A percentile compares a stretch with the other conserved stretches of the same genome.
Conservation (phyloP, 768 basidiomycete genomes). For the Gyrodon lividus region DNA sequence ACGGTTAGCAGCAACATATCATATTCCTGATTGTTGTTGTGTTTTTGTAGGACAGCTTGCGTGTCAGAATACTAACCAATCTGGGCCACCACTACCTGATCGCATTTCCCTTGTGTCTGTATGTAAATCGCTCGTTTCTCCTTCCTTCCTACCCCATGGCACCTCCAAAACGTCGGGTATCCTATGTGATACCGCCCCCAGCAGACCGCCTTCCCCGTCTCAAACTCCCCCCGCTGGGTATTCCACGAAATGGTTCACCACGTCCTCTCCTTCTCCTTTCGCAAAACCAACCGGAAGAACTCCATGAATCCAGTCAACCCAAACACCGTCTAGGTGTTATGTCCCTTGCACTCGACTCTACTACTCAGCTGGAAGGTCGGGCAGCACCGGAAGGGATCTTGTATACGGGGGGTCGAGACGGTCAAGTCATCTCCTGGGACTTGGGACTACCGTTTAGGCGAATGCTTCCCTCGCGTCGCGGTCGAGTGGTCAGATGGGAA, state of each 20-base stretch:
- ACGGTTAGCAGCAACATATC: background rate
- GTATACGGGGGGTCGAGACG: slow-evolving; percentile 89
- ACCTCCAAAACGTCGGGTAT: slow-evolving; percentile 67
- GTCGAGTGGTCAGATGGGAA: slow-evolving; percentile 60
- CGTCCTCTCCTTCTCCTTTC: slow-evolving; percentile 63
- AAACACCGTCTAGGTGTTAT: slow-evolving; percentile 85
- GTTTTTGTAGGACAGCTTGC: background rate
- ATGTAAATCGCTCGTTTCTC: slow-evolving; percentile 18
- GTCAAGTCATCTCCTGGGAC: slow-evolving; percentile 87
- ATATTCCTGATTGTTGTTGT: background rate
- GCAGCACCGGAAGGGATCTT: slow-evolving; percentile 78
- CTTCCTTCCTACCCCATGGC: slow-evolving; percentile 27
- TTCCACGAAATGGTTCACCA: slow-evolving; percentile 62
- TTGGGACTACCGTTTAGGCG: slow-evolving; percentile 59
- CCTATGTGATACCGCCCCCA: slow-evolving; percentile 84
- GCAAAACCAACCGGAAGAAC: slow-evolving; percentile 20
- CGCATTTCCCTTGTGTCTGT: slow-evolving; percentile 4
- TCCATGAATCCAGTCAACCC: slow-evolving; percentile 46
- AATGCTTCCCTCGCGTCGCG: slow-evolving; percentile 31
- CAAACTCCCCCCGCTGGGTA: slow-evolving; percentile 64
- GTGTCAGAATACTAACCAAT: background rate
- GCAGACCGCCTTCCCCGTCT: slow-evolving; percentile 59
- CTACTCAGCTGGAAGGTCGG: slow-evolving; percentile 72
- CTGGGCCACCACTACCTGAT: background rate
- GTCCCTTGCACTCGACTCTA: slow-evolving; percentile 82